Evolutionary conservation across 352 stramenopile species (phyloP).

Genomic region (Pythium brachiatum): DNA sequence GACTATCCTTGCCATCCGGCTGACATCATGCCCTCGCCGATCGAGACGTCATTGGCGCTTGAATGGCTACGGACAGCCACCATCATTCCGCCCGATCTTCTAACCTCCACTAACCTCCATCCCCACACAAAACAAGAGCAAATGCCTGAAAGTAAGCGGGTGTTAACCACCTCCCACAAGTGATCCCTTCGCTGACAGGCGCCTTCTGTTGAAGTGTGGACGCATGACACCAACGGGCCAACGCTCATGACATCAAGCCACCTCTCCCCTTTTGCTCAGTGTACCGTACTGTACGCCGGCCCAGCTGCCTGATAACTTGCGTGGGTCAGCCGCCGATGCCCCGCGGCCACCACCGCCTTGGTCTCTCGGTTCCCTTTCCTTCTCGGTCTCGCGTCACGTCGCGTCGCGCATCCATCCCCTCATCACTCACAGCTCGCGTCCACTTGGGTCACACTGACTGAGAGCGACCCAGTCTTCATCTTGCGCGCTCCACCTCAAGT

Average conservation of each 20-base stretch:
- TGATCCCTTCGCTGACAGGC: background rate
- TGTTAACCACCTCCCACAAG: background rate
- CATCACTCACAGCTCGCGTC: background rate
- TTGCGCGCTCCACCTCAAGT: slow-evolving; percentile 4
- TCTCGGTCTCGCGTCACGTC: background rate
- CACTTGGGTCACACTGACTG: background rate
- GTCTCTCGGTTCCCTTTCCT: background rate
- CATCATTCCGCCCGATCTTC: background rate
- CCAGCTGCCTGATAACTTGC: slow-evolving; percentile 1
- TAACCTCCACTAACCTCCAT: slow-evolving; percentile 20
- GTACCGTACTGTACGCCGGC: background rate
- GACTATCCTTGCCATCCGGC: background rate
- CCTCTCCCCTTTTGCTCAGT: background rate
- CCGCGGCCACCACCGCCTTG: background rate
- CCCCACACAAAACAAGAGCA: background rate
- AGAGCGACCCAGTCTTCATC: slow-evolving; percentile 5
- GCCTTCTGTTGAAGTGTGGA: slow-evolving; percentile 4
- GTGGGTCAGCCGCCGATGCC: background rate
- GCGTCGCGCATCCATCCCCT: background rate
- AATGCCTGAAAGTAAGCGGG: slow-evolving; percentile 1
- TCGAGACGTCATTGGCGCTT: slow-evolving; percentile 7
- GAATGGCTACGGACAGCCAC: background rate
- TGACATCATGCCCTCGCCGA: slow-evolving; percentile 22
- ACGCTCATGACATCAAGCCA: slow-evolving; percentile 19
- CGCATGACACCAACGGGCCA: slow-evolving; percentile 19